phyloP scores from a whole-genome alignment of 164 flowering plant genomes.

The Brasenia schreberi region DNA sequence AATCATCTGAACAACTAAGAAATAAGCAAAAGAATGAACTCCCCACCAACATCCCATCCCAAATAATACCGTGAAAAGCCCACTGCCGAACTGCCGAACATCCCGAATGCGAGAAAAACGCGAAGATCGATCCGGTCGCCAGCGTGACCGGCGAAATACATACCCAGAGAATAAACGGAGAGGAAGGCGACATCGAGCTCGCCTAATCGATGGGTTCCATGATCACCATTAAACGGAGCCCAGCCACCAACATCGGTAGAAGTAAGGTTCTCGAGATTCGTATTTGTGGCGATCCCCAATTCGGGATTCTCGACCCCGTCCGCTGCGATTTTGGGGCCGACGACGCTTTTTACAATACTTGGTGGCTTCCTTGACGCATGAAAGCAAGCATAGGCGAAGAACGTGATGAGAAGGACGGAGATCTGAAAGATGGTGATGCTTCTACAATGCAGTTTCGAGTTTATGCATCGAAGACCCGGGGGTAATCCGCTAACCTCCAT shows the following conservation, averaged over 20 bases:
- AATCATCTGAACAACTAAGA: conserved; percentile 46
- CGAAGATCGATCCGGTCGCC: conserved; percentile 76
- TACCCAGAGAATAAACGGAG: conserved; percentile 53
- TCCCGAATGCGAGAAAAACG: conserved; percentile 58
- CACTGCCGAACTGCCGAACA: conserved; percentile 72
- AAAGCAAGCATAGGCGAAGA: conserved; percentile 78
- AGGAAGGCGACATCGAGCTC: conserved; percentile 90
- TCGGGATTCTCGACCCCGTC: not conserved
- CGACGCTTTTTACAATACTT: conserved; percentile 73
- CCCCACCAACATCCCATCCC: conserved; percentile 66
- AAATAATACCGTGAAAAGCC: conserved; percentile 41
- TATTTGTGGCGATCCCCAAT: not conserved
- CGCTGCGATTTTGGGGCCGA: conserved; percentile 21
- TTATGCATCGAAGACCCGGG: not conserved
- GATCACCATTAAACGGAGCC: conserved; percentile 66
- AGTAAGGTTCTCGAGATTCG: conserved; percentile 4
- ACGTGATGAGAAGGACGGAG: conserved; percentile 53
- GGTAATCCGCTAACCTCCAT: not conserved
- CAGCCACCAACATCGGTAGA: conserved; percentile 34
- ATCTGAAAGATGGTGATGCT: conserved; percentile 45
- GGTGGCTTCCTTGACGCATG: conserved; percentile 97
- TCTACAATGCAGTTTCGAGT: conserved; percentile 7
- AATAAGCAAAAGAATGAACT: conserved; percentile 49
- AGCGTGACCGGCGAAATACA: conserved; percentile 75
- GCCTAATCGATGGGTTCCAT: conserved; percentile 71